Evolutionary conservation across 352 stramenopile species (phyloP).

Genomic region (Globisporangium nunn): DNA sequence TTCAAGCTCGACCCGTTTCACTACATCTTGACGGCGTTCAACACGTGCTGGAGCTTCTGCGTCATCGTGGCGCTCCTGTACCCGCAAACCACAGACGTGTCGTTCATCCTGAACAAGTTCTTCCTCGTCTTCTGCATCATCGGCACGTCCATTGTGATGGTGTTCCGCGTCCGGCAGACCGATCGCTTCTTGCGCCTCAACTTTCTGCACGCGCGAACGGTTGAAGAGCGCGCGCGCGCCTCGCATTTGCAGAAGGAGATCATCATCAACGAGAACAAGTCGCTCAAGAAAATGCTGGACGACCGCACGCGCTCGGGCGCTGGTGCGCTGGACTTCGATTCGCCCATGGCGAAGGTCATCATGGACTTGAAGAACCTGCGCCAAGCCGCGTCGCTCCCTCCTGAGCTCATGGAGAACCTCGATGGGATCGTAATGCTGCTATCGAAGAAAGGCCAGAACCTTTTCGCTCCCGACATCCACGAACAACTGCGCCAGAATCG

Average conservation of each 20-base stretch:
- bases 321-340: constrained; percentile 63
- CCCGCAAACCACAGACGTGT: constrained; percentile 42
- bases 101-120: constrained; percentile 73
- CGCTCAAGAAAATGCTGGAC: constrained; percentile 76
- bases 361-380: constrained; percentile 72
- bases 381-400: constrained; percentile 44
- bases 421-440: constrained; percentile 68
- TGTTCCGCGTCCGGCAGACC: constrained; percentile 64
- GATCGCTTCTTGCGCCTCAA: constrained; percentile 72
- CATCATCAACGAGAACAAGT: constrained; percentile 83
- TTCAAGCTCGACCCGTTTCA: constrained; percentile 74
- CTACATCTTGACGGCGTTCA: constrained; percentile 59
- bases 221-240: constrained; percentile 57
- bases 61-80: constrained; percentile 56
- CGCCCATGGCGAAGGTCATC: constrained; percentile 73
- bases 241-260: constrained; percentile 72
- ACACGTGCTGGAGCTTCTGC: constrained; percentile 57
- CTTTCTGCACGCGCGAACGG: constrained; percentile 64
- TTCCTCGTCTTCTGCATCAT: constrained; percentile 57
- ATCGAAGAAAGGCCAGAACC: constrained; percentile 75
- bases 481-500: constrained; percentile 73
- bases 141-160: constrained; percentile 40
- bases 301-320: constrained; percentile 31
- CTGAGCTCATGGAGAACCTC: constrained; percentile 61
- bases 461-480: constrained; percentile 77